A percentile compares a stretch with the other conserved stretches of the same genome.
Evolutionary conservation across 352 stramenopile genomes (phyloP).

Genomic region (Globisporangium orthogonon): DNA sequence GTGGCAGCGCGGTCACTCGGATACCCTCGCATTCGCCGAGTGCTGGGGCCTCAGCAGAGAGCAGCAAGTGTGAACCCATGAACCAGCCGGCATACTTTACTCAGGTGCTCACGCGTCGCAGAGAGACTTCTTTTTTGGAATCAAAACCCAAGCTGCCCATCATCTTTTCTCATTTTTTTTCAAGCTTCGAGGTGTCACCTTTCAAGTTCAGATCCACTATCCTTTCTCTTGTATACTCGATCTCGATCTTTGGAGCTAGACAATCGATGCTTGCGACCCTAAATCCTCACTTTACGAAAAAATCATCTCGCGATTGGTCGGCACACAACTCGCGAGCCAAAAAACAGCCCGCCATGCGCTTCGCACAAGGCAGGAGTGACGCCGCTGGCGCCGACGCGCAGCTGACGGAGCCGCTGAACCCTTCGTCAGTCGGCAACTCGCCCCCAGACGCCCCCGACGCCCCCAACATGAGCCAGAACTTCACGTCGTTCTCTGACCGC

Average conservation of each 20-base stretch:
- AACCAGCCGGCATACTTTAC: neutral
- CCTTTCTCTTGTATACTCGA: neutral
- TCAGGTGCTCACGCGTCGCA: neutral
- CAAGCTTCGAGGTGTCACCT: neutral
- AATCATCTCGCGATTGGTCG: no score
- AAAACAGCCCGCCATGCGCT: slow-evolving; percentile 1
- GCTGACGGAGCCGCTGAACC: slow-evolving; percentile 17
- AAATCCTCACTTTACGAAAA: no score
- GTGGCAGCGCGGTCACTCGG: no score
- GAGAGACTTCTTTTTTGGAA: neutral
- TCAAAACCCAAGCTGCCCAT: neutral
- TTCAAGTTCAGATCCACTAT: neutral
- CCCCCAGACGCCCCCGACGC: neutral
- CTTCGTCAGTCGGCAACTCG: slow-evolving; percentile 8
- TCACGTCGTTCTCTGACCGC: slow-evolving; percentile 11
- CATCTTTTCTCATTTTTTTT: neutral
- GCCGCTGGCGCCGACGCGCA: slow-evolving; percentile 1
- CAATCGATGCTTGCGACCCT: neutral
- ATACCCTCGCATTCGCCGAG: no score
- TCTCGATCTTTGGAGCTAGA: neutral
- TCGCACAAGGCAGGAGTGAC: neutral
- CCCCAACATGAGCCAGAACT: slow-evolving; percentile 14
- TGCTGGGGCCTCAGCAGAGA: no score
- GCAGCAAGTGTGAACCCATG: neutral
- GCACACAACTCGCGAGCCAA: neutral